A percentile compares a stretch with the other conserved stretches of the same genome.
These are phyloP conservation scores for Triadica sebifera DNA, from an alignment of 345 rosid species.

Conservation along the genomic window DNA sequence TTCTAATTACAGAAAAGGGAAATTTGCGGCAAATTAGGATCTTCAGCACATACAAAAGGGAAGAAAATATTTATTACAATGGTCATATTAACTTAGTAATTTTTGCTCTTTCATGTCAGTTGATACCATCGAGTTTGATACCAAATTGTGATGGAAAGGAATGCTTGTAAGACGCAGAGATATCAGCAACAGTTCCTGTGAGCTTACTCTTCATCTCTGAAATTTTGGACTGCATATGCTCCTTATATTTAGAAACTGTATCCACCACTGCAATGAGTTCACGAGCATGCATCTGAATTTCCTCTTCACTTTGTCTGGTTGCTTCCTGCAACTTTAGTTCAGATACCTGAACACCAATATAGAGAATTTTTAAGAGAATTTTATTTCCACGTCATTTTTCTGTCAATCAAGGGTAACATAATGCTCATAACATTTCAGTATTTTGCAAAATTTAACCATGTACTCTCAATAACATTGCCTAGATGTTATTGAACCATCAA, in stretches of 20 bases:
- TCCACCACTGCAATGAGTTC: conserved; percentile 61
- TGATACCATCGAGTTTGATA: background rate
- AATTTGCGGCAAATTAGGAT: background rate
- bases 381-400: background rate
- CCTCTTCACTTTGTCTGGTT: conserved; percentile 51
- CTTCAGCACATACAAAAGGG: background rate
- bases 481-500: background rate
- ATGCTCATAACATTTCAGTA: background rate
- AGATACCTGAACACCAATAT: conserved; percentile 28
- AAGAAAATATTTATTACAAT: background rate
- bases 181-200: conserved; percentile 43
- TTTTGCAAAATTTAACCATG: background rate
- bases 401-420: too few relatives aligned
- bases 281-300: conserved; percentile 46
- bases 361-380: background rate
- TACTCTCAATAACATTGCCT: background rate
- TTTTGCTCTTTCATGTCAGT: background rate
- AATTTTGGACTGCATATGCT: conserved; percentile 53
- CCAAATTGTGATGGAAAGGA: conserved; percentile 32
- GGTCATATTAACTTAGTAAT: too few relatives aligned
- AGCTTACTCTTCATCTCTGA: conserved; percentile 48
- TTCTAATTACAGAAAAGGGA: background rate
- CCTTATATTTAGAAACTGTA: conserved; percentile 63
- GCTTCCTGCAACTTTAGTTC: conserved; percentile 58
- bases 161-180: conserved; percentile 47